phyloP scores from a whole-genome alignment of 495 filamentous ascomycete genomes.

The Xylona heveae region DNA sequence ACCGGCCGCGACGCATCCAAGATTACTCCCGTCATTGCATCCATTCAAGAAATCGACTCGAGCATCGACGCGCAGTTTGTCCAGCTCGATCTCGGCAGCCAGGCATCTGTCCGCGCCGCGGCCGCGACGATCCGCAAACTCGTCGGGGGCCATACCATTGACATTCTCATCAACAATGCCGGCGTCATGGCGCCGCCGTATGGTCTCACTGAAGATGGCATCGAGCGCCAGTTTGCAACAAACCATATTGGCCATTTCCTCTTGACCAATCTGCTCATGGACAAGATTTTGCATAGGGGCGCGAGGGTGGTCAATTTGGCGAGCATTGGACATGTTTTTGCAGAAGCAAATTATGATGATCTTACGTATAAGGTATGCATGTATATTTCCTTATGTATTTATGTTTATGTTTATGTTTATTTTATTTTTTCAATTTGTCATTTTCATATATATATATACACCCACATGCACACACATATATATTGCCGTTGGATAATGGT shows the following conservation, averaged over 20 bases:
- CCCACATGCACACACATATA: no score
- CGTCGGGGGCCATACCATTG: neutral
- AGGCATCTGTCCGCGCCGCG: neutral
- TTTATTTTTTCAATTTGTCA: no score
- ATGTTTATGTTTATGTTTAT: no score
- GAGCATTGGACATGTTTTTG: slow-evolving; percentile 1
- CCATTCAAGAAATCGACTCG: neutral
- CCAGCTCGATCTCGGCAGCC: neutral
- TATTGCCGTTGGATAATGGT: no score
- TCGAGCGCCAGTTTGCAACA: slow-evolving; percentile 5
- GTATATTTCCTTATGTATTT: no score
- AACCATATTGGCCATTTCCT: slow-evolving; percentile 6
- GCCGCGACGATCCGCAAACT: neutral
- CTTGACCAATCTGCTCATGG: slow-evolving; percentile 2
- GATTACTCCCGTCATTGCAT: neutral
- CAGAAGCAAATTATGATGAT: no score
- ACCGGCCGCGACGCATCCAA: neutral
- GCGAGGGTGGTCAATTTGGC: slow-evolving; percentile 3
- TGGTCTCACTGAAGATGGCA: slow-evolving; percentile 1
- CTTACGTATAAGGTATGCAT: no score
- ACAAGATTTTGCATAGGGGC: neutral
- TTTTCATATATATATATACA: no score
- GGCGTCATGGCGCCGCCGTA: slow-evolving; percentile 1
- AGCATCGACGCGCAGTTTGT: neutral
- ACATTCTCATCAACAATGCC: slow-evolving; percentile 1